Base-by-base conservation (phyloP, 345 rosid species). In the Litchi chinensis region DNA sequence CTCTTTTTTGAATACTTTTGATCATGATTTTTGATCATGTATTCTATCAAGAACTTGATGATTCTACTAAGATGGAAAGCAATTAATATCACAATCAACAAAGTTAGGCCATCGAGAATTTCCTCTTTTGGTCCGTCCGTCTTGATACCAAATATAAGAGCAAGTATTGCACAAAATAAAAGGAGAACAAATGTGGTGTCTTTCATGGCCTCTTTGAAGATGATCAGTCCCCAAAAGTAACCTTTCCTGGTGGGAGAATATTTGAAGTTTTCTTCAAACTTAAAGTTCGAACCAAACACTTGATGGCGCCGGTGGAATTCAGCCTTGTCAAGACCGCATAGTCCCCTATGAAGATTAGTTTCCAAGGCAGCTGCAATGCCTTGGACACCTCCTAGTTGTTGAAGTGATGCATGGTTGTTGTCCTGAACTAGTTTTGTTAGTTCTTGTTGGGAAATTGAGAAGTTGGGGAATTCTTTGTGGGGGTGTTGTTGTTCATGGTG, bases 101-200 rank as follows among this genome's bases (percentile, higher is more conserved):
- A 37, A 28, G 50, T 24, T 6, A 15, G 40, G 12, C 74, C 74
- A 70, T 70, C 74, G 37, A 70, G 7, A 48, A 48, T 13, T 26
- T 60, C 74, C 26, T 70, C 62, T 50, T 50, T 22, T 15, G 52
- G 13, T 15, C 74, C 74, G 26, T 70, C 26, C 12, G 41, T 48
- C 74, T 50, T 70, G 43, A 26, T 50, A 3, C 43, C 62, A 12
- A 70, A 8, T 22, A 70, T n/a, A 15, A 70, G 15, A 50, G 74
- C 50, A 26, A 70, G 62, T 18, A 32, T 24, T 24, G 74, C 41
- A 19, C 43, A 50, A 8, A 39, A 70, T 52, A 70, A 10, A 3
- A 70, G 74, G 40, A 70, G 74, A n/a, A 70, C 52, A 50, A 70
- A 40, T 0, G 62, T 70, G 41, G 13, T 24, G 22, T 70, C 74